These are phyloP conservation scores for Cryptococcus wingfieldii DNA, from an alignment of 1,284 basidiomycete species.

Conservation along the genomic window DNA sequence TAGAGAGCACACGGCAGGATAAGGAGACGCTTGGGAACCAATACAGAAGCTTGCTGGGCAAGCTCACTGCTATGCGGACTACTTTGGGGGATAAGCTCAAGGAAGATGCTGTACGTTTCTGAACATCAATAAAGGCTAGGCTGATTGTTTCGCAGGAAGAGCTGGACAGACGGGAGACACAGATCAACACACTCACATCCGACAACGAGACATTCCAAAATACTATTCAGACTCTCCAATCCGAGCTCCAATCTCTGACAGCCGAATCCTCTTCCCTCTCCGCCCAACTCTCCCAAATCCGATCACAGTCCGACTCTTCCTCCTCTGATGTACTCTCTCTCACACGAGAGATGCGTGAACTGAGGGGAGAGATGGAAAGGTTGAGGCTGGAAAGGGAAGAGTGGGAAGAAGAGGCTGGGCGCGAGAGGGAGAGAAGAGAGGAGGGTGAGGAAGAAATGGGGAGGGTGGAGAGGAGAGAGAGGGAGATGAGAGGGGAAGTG, in stretches of 20 bases:
- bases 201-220: slow-evolving; percentile 68
- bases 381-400: slow-evolving; percentile 80
- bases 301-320: slow-evolving; percentile 53
- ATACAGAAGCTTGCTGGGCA: slow-evolving; percentile 79
- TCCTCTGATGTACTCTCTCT: slow-evolving; percentile 64
- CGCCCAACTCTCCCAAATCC: slow-evolving; percentile 60
- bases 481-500: slow-evolving; percentile 59
- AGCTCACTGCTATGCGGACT: slow-evolving; percentile 87
- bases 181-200: slow-evolving; percentile 67
- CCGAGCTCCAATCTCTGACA: slow-evolving; percentile 69
- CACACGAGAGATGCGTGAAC: slow-evolving; percentile 75
- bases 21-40: slow-evolving; percentile 79
- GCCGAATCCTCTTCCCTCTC: slow-evolving; percentile 67
- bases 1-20: slow-evolving; percentile 58
- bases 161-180: slow-evolving; percentile 80
- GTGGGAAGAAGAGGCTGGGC: slow-evolving; percentile 72
- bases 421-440: slow-evolving; percentile 69
- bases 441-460: slow-evolving; percentile 59
- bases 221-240: slow-evolving; percentile 69
- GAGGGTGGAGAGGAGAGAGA: slow-evolving; percentile 61
- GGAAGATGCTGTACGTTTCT: slow-evolving; percentile 82
- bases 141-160: slow-evolving; percentile 66
- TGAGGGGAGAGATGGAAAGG: slow-evolving; percentile 75
- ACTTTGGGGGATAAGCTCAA: slow-evolving; percentile 90
- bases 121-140: not conserved